Base-by-base conservation (phyloP, 2,329 filamentous ascomycete genomes). In the Penicillium sp. region DNA sequence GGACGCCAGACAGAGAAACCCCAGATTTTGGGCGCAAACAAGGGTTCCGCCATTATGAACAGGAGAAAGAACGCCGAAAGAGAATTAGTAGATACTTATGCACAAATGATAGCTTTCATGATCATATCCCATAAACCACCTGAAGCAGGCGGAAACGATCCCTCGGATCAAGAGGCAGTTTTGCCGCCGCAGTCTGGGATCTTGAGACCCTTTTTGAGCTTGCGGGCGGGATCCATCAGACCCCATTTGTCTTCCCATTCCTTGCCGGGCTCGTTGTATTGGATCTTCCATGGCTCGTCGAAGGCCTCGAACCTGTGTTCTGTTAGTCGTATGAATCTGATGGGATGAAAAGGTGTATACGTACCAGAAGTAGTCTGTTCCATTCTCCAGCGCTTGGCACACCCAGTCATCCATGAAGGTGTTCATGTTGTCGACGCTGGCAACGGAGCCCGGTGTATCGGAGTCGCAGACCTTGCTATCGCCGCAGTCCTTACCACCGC, bases 221-320 rank as follows among this genome's bases (percentile, higher is more conserved):
- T 91, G 54, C 93, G 85, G 67, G 91, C 82, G 3, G 91, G 83
- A 65, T 95, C 91, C 85, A 97, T 87, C 13, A 97, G 77, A 9
- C 94, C 93, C 93, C 93, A 97, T 71, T 96, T 89, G 71, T 96
- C 91, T 77, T 97, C 93, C 92, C 92, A 97, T 49, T 89, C 81
- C 77, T 93, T 80, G 39, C 81, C 64, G 54, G 75, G 74, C 5
- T 78, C 79, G 71, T 97, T 88, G 76, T 86, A 96, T 16, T 74
- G 68, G 52, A 88, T 79, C 78, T 97, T 97, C 93, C 93, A 97
- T 2, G 92, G 92, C 80, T 97, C 93, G 70, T 97, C 93, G 71
- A 97, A 97, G 9, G 92, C 91, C 70, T 92, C 90, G 71, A 97
- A 97, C 85, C 84, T 85, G 27, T 11, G 3, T 14, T 27, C 32